Base-by-base conservation (phyloP, 225 moss, liverwort and hornwort species). In the Anthoceros angustus region DNA sequence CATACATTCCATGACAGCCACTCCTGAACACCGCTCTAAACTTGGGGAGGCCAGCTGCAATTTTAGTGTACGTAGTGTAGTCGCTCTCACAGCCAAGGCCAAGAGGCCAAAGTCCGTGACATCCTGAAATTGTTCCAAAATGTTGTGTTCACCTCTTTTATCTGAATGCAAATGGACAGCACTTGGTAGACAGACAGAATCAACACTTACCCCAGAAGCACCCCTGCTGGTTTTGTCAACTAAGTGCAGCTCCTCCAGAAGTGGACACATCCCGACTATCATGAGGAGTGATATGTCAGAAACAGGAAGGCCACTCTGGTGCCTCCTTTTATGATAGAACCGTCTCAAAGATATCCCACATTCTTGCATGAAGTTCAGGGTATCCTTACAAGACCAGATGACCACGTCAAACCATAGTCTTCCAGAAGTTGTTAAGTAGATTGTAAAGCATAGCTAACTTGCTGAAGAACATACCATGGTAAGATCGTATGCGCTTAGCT, bases 401-500 rank as follows among this genome's bases (percentile, higher is more conserved):
- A 32, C 32, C 32, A 32, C 32, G 32, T 32, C 32, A 32, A 32
- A 41, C 46, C 45, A 39, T 40, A 64, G 25, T 26, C 2, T 43
- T 1, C 23, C 24, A 5, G 10, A 67, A 11, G 39, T 24, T 66
- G 42, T 64, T 64, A 1, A 5, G 38, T 38, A 38, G 12, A 11
- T 25, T 64, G 24, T 16, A 15, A 25, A 21, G 25, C 64, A 39
- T 6, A 63, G 63, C 26, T 39, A 23, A 26, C 26, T 26, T 14
- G 9, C 40, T 63, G 8, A 63, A 9, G 32, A 63, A 69, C 69
- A 69, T 67, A 76, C 82, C 64, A 70, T 77, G 42, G 80, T 78
- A 41, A 88, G 73, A 72, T 88, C 81, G 42, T 79, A 88, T 10
- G 87, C 86, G 68, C 85, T 88, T 5, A 88, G 80, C 75, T 88